Base-by-base conservation (phyloP, 2,329 filamentous ascomycete genomes). In the Cercospora zeina region DNA sequence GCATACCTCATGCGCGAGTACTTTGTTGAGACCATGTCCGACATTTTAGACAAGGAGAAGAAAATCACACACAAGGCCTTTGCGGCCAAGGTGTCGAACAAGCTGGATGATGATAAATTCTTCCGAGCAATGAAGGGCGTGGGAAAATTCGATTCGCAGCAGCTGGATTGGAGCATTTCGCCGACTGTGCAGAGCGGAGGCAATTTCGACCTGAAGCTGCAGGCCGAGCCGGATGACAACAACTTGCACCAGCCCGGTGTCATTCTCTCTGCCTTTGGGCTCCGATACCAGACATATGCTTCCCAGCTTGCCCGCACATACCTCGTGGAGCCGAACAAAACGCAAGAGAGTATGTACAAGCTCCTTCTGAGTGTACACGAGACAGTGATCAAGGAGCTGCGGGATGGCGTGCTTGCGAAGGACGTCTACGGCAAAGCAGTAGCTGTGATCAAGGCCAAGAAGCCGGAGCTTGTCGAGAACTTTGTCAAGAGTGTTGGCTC, bases 1-100 rank as follows among this genome's bases (percentile, higher is more conserved):
- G 93, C 96, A 68, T 93, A 92, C 62, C 82, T 97, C 63, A 96
- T 97, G 88, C 91, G 91, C 55, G 91, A 93, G 63, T 99, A 95
- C 77, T 97, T 97, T 76, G 88, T 99, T 68, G 95, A 99, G 74
- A 93, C 97, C 76, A 97, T 99, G 93, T 96, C 93, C 55, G 89
- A 90, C 70, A 89, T 97, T 57, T 86, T 99, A 63, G 95, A 99
- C 73, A 89, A 93, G 69, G 96, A 97, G 77, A 97, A 96, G 82
- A 96, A 96, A 75, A 91, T 97, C 74, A 95, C 92, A 66, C 95
- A 99, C 78, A 90, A 88, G 67, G 83, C 84, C 1, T 83, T 99
- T 7, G 87, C 90, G n/a, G 87, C 91, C 71, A 95, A 93, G 77
- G 89, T 99, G 33, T 87, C 93, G 69, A 86, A 87, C 72, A 97